A percentile compares a stretch with the other conserved stretches of the same genome.
Conservation (phyloP, 306 rosid species). For the Luffa acutangula region DNA sequence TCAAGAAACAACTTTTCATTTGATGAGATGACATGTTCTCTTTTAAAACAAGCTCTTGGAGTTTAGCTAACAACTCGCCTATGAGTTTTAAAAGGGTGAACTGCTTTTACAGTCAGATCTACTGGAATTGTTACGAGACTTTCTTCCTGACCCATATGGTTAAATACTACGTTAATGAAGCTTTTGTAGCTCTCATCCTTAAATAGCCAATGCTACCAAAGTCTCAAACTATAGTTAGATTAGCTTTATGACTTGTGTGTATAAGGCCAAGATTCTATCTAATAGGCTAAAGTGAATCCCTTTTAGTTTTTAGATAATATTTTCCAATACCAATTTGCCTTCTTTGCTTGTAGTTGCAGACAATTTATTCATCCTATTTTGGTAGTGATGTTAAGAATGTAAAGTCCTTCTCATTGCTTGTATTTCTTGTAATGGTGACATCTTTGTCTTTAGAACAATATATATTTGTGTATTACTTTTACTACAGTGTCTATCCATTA, state of each 20-base stretch:
- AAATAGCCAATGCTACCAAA: neutral
- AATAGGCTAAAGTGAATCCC: neutral
- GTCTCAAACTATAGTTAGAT: neutral
- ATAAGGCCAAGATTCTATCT: neutral
- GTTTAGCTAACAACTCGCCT: neutral
- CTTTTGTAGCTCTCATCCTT: neutral
- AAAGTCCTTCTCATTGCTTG: neutral
- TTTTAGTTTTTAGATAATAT: neutral
- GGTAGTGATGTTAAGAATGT: neutral
- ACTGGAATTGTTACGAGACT: neutral
- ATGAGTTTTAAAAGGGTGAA: neutral
- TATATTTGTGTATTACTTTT: neutral
- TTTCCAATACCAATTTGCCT: neutral
- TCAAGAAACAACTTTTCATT: neutral
- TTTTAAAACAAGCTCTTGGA: neutral
- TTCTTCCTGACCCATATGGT: neutral
- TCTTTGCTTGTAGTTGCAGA: neutral
- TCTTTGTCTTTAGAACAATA: neutral
- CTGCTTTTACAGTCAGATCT: neutral
- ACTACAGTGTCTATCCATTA: slow-evolving; percentile 52
- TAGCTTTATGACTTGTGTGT: neutral
- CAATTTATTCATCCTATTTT: neutral
- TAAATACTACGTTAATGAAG: neutral
- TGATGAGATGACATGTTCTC: neutral
- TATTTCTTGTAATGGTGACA: neutral